Evolutionary conservation across 2,329 filamentous ascomycete species (phyloP), one percentile per base, ranked within the genome.

Genomic region (Trichophyton verrucosum): DNA sequence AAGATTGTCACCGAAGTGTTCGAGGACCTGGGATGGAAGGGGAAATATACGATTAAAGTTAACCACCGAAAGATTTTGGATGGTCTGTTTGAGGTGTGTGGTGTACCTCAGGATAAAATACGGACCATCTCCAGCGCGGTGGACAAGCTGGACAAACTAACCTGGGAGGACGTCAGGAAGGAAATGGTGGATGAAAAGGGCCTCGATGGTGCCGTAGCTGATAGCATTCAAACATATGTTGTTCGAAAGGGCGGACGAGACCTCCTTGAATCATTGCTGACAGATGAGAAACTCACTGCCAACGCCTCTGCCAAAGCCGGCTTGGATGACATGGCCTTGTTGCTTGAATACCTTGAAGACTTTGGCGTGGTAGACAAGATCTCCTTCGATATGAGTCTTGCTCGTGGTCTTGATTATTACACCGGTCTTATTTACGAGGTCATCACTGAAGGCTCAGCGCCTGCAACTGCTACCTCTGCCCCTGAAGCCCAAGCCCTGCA

Each of bases 151-250:
- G 92, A 96, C 75, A 97, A 97, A 78, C 78, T 86, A 70, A 87
- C 91, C 1, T 96, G 91, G 92, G 82, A 82, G 36, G 91, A 95
- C 65, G 92, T 96, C 59, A 85, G 86, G 73, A 88, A 87, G 73
- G 91, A 96, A 73, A 96, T 96, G 91, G 86, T 88, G 0, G 88
- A 92, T 66, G 88, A 95, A 65, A 96, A 96, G 78, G 91, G 90
- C 0, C 80, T 97, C 1, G 82, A 84, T 47, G 78, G 79, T 24
- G 85, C 83, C 13, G 83, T 92, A 33, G 92, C 92, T 55, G 91
- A 96, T 76, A 87, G 84, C 69, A 95, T 96, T 68, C 90, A 91
- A 68, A 83, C 86, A 69, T 96, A 87, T 73, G 89, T 92, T n/a
- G 80, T 86, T 62, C 81, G 81, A 65, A 94, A 87, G 76, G 89